phyloP scores from a whole-genome alignment of 768 basidiomycete genomes.

The Termitomyces sp. region DNA sequence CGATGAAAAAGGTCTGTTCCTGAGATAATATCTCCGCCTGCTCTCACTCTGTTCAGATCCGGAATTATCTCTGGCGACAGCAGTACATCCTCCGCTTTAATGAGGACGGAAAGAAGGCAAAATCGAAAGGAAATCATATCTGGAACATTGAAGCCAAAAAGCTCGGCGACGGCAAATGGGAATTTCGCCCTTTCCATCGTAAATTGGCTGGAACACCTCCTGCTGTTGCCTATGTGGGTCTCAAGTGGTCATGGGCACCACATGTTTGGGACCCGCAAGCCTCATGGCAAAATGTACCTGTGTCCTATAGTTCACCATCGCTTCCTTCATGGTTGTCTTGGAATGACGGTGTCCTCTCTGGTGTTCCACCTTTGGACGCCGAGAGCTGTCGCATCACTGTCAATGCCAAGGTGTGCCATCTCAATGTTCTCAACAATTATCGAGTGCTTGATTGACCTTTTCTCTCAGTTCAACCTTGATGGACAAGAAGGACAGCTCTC shows the following conservation, averaged over 20 bases:
- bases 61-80: conserved; percentile 95
- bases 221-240: conserved; percentile 74
- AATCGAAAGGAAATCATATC: conserved; percentile 98
- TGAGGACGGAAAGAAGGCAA: conserved; percentile 98
- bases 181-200: conserved; percentile 85
- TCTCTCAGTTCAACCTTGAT: conserved; percentile 63
- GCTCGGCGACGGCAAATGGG: conserved; percentile 70
- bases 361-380: conserved; percentile 75
- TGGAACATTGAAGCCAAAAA: conserved; percentile 99
- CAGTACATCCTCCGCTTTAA: conserved; percentile 95
- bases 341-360: conserved; percentile 81
- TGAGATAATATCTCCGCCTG: not conserved
- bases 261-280: conserved; percentile 97
- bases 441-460: not conserved
- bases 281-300: conserved; percentile 74
- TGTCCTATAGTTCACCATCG: conserved; percentile 76
- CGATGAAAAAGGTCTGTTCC: conserved; percentile 84
- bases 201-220: conserved; percentile 85
- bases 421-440: not conserved
- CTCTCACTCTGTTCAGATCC: conserved; percentile 50
- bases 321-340: conserved; percentile 88
- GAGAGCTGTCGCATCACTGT: conserved; percentile 74
- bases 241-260: conserved; percentile 88
- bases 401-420: conserved; percentile 63
- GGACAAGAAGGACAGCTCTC: conserved; percentile 69